Conservation (phyloP, 2,329 filamentous ascomycete species). For the Paracorniculantispora psalliotae region DNA sequence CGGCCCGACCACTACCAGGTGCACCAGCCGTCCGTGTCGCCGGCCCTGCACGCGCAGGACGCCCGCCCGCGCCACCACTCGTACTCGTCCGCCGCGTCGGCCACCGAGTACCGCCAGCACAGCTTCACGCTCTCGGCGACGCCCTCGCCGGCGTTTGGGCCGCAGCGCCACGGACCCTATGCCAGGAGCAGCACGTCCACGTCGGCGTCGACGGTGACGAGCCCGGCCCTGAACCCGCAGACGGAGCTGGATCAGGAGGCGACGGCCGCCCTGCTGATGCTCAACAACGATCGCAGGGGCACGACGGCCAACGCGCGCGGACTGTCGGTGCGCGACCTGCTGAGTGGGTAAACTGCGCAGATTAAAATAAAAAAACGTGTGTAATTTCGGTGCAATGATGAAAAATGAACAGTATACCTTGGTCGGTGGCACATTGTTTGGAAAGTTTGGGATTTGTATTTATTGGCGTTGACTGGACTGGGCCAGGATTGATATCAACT, state of each 20-base stretch:
- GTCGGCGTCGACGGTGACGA: slow-evolving; percentile 51
- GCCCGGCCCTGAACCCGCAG: slow-evolving; percentile 52
- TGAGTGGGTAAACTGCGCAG: slow-evolving; percentile 40
- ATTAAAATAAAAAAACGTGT: not conserved
- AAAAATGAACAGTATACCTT: slow-evolving; percentile 7
- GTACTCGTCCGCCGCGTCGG: slow-evolving; percentile 44
- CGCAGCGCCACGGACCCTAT: slow-evolving; percentile 35
- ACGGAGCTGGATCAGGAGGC: slow-evolving; percentile 68
- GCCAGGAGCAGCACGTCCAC: slow-evolving; percentile 37
- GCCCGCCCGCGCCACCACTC: slow-evolving; percentile 43
- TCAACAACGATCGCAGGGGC: slow-evolving; percentile 70
- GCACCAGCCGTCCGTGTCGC: slow-evolving; percentile 48
- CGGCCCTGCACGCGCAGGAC: slow-evolving; percentile 45
- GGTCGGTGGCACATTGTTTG: not conserved
- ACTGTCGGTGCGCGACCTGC: slow-evolving; percentile 50
- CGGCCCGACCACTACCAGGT: slow-evolving; percentile 23
- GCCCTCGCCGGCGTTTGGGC: slow-evolving; percentile 54
- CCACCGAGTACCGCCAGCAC: slow-evolving; percentile 44
- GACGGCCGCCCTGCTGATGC: slow-evolving; percentile 80
- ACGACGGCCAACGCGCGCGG: slow-evolving; percentile 36
- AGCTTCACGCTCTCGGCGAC: slow-evolving; percentile 46
- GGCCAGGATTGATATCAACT: not conserved
- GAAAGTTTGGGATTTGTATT: not conserved
- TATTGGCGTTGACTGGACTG: not conserved
- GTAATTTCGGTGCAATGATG: not conserved